A percentile compares a stretch with the other conserved stretches of the same genome.
phyloP scores from a whole-genome alignment of 31 red algal genomes.

The Asparagopsis taxiformis region DNA sequence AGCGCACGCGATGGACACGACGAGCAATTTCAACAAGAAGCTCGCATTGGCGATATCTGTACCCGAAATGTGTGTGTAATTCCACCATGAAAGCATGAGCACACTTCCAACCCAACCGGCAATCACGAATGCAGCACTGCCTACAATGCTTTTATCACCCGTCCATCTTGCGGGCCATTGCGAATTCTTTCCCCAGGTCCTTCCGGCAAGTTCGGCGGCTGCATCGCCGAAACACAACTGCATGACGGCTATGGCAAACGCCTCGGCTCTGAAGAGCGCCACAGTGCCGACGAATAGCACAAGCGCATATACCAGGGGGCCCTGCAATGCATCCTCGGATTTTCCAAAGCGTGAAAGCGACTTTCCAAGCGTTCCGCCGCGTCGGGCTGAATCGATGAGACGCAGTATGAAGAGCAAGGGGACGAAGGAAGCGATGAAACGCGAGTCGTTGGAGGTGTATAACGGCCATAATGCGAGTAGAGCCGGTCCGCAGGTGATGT shows the following conservation, averaged over 20 bases:
- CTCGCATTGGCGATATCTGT: not conserved
- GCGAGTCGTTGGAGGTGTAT: not conserved
- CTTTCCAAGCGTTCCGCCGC: constrained; percentile 8
- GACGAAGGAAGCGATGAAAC: constrained; percentile 7
- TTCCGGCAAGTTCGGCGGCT: constrained; percentile 22
- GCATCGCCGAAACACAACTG: constrained; percentile 39
- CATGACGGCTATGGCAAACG: not conserved
- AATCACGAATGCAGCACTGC: constrained; percentile 15
- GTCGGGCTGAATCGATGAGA: not conserved
- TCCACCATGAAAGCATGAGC: constrained; percentile 9
- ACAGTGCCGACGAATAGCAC: constrained; percentile 8
- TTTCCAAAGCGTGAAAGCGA: constrained; percentile 1
- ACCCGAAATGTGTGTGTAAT: not conserved
- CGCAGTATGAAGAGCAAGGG: constrained; percentile 6
- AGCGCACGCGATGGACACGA: constrained; percentile 9
- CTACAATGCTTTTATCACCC: constrained; percentile 18
- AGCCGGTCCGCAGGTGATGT: constrained; percentile 27
- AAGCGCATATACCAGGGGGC: constrained; percentile 16
- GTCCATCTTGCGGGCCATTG: constrained; percentile 10
- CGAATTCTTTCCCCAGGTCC: not conserved
- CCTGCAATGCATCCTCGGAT: constrained; percentile 7
- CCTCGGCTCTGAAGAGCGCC: not conserved
- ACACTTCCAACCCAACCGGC: constrained; percentile 2
- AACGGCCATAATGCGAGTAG: constrained; percentile 30
- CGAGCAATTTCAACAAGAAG: not conserved